A percentile compares a stretch with the other conserved stretches of the same genome.
Conservation (phyloP, 257 asterid species). For the Coffea canephora region DNA sequence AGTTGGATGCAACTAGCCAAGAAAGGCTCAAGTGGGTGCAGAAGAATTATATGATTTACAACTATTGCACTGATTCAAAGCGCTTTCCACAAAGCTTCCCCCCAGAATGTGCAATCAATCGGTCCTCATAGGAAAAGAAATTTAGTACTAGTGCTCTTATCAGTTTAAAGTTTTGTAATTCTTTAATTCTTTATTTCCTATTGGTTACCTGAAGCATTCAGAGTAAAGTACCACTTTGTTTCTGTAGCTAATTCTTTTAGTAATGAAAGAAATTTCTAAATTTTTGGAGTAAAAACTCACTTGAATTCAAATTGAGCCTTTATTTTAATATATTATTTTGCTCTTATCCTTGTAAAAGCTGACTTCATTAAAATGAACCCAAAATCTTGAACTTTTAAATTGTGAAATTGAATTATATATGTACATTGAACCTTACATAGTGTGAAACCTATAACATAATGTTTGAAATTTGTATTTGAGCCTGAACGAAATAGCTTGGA, state of each 20-base stretch:
- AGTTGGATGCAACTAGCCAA: constrained; percentile 28
- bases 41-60: constrained; percentile 40
- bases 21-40: constrained; percentile 34
- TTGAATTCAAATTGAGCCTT: too few species aligned
- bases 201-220: not conserved
- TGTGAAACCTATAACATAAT: too few species aligned
- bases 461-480: too few species aligned
- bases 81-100: constrained; percentile 19
- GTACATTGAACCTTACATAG: too few species aligned
- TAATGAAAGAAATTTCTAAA: not conserved
- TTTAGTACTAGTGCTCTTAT: not conserved
- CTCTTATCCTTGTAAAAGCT: too few species aligned
- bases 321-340: too few species aligned
- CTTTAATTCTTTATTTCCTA: not conserved
- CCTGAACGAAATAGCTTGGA: too few species aligned
- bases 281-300: not conserved
- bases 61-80: constrained; percentile 38
- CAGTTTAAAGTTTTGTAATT: not conserved
- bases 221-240: not conserved
- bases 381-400: too few species aligned
- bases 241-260: not conserved
- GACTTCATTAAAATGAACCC: too few species aligned
- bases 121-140: not conserved
- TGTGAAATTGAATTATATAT: too few species aligned
- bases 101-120: not conserved